Evolutionary conservation across 345 rosid species (phyloP).

Genomic region (Cardamine resedifolia): DNA sequence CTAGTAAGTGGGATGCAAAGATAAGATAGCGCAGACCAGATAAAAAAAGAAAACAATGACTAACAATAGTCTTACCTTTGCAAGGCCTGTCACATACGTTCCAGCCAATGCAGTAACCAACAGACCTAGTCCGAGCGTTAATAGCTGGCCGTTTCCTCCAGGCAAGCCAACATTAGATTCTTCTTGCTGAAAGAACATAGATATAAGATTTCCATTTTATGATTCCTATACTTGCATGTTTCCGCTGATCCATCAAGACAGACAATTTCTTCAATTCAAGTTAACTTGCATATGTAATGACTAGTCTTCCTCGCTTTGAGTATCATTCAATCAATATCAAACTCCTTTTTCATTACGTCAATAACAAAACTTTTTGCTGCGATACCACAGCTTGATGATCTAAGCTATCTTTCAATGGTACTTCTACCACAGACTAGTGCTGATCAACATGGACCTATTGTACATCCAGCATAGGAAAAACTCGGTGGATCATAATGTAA

Average conservation of each 20-base stretch:
- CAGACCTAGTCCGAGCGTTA: conserved; percentile 84
- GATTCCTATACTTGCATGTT: conserved; percentile 2
- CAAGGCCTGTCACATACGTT: conserved; percentile 80
- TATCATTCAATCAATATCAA: not conserved
- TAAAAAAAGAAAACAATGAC: not conserved
- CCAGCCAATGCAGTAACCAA: conserved; percentile 85
- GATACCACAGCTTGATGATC: not conserved
- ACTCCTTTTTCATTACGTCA: not conserved
- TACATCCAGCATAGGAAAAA: conserved; percentile 1
- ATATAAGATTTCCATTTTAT: not conserved
- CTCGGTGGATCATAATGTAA: conserved; percentile 19
- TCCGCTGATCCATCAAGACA: not conserved
- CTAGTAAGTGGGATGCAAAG: not conserved
- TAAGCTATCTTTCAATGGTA: conserved; percentile 9
- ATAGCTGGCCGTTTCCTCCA: conserved; percentile 76
- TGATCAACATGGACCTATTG: conserved; percentile 4
- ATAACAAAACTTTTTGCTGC: not conserved
- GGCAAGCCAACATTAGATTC: conserved; percentile 64
- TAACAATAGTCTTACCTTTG: conserved; percentile 57
- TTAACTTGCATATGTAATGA: not conserved
- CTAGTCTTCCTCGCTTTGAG: not conserved
- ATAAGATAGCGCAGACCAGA: not conserved
- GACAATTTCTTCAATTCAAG: not conserved
- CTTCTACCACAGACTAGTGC: not conserved
- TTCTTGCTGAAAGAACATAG: conserved; percentile 66